Evolutionary conservation across 768 basidiomycete species (phyloP), one percentile per base, ranked within the genome.

Genomic region (Tulasnella sp.): DNA sequence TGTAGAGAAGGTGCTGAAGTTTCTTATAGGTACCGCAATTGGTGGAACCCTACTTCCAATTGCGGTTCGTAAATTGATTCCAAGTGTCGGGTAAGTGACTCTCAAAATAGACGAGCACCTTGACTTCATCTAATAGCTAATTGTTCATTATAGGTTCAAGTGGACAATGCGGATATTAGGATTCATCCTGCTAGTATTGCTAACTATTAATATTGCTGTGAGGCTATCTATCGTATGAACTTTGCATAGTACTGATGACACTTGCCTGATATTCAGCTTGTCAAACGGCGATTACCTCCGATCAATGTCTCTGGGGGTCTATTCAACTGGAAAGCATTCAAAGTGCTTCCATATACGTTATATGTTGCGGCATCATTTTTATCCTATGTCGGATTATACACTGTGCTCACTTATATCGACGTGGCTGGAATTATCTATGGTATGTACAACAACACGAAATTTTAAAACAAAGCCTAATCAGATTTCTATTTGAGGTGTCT

Each of bases 1-100:
- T 35, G 65, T 49, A 66, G 75, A 34, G 73, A 74, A 0, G 48
- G 75, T 3, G 81, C 76, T 0, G 60, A 83, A 62, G 15, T 66
- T 72, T 8, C 78, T 82, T 0, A 66, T 77, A 9, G 48, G 48
- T 28, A 39, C 48, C 4, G 29, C 27, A 25, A 13, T 49, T 20
- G 48, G 48, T 24, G 56, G 56, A 8, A 50, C 56, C 10, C 19
- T 57, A 4, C 43, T 57, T 20, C 56, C 56, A 13, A 55, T 57
- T 22, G 24, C 51, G 12, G n/a, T 54, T 16, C 45, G 53, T 33
- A 57, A 57, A 20, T 33, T 57, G 28, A 41, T 55, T 29, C 55
- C 56, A 7, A n/a, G 31, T 24, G 46, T 57, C 20, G 56, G 56
- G 35, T 55, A 43, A 5, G 53, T 54, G 16, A 1, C 10, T 27